These are phyloP conservation scores for Anthracocystis panici-leucophaei DNA, from an alignment of 1,284 basidiomycete genomes.

Conservation along the genomic window DNA sequence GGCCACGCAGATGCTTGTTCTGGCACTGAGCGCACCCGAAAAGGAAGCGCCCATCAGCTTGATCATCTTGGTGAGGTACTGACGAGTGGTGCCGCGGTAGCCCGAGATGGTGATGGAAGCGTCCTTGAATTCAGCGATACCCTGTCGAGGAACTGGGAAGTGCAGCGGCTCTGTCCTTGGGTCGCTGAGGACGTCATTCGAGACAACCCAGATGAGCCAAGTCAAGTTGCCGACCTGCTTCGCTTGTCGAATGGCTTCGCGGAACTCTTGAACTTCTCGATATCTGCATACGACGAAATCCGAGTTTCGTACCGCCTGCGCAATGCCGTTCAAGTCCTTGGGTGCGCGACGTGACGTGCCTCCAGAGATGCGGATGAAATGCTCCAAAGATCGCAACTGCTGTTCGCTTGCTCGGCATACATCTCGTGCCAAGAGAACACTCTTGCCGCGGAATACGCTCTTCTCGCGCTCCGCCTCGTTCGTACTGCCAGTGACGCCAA, in stretches of 20 bases:
- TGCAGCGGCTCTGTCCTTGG: conserved; percentile 79
- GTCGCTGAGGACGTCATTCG: conserved; percentile 75
- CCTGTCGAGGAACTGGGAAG: conserved; percentile 73
- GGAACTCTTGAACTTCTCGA: conserved; percentile 78
- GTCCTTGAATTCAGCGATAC: conserved; percentile 69
- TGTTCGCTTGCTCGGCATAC: conserved; percentile 52
- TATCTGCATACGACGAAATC: conserved; percentile 80
- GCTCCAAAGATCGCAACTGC: conserved; percentile 70
- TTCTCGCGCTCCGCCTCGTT: conserved; percentile 12
- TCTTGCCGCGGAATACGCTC: conserved; percentile 39
- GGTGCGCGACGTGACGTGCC: conserved; percentile 44
- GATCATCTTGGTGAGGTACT: conserved; percentile 87
- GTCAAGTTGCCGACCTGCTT: conserved; percentile 81
- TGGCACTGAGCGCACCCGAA: conserved; percentile 79
- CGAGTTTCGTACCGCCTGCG: conserved; percentile 69
- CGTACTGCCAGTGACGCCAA: background rate
- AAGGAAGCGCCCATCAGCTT: conserved; percentile 81
- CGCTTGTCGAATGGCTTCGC: conserved; percentile 75
- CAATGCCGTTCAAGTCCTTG: conserved; percentile 42
- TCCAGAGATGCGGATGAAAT: conserved; percentile 49
- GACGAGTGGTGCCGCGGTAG: conserved; percentile 83
- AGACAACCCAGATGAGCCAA: conserved; percentile 84
- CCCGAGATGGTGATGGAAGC: conserved; percentile 86
- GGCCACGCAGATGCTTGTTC: conserved; percentile 82
- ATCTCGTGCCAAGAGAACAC: conserved; percentile 53